These are phyloP conservation scores for Cadophora sp. DNA, from an alignment of 2,329 filamentous ascomycete genomes.

Conservation along the genomic window DNA sequence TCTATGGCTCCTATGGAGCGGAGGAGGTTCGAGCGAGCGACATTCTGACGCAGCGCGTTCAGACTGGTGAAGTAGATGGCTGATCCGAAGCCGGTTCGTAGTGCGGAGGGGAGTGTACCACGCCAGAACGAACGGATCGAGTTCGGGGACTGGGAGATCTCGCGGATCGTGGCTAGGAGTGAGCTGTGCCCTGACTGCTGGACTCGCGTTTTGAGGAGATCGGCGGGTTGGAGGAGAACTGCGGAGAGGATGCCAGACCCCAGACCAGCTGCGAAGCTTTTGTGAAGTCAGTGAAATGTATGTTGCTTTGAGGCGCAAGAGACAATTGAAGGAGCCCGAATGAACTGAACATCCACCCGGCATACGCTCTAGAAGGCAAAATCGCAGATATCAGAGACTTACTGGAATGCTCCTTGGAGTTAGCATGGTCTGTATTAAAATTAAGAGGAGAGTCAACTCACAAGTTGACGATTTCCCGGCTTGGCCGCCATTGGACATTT, in stretches of 20 bases:
- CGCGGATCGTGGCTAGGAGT: conserved; percentile 70
- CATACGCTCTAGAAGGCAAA: neutral
- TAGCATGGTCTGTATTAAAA: conserved; percentile 9
- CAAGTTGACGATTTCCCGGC: conserved; percentile 57
- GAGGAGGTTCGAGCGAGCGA: conserved; percentile 56
- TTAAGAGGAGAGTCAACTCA: conserved; percentile 41
- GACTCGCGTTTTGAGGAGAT: conserved; percentile 94
- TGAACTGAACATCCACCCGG: neutral
- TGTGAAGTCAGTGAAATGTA: neutral
- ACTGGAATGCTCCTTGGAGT: conserved; percentile 68
- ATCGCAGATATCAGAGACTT: conserved; percentile 2
- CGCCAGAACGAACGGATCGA: conserved; percentile 82
- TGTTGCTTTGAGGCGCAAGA: neutral
- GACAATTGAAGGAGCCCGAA: neutral
- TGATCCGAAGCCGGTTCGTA: conserved; percentile 90
- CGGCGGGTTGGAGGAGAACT: conserved; percentile 90
- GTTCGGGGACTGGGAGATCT: conserved; percentile 70
- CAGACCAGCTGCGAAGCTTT: conserved; percentile 79
- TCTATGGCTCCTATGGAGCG: conserved; percentile 42
- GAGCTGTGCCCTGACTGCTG: conserved; percentile 82
- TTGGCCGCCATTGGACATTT: conserved; percentile 59
- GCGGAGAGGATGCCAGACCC: conserved; percentile 87
- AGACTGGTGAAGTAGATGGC: conserved; percentile 93
- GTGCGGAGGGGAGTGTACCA: conserved; percentile 88
- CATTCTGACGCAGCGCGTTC: conserved; percentile 78